A percentile compares a stretch with the other conserved stretches of the same genome.
These are phyloP conservation scores for Populus alba DNA, from an alignment of 345 rosid genomes.

Conservation along the genomic window DNA sequence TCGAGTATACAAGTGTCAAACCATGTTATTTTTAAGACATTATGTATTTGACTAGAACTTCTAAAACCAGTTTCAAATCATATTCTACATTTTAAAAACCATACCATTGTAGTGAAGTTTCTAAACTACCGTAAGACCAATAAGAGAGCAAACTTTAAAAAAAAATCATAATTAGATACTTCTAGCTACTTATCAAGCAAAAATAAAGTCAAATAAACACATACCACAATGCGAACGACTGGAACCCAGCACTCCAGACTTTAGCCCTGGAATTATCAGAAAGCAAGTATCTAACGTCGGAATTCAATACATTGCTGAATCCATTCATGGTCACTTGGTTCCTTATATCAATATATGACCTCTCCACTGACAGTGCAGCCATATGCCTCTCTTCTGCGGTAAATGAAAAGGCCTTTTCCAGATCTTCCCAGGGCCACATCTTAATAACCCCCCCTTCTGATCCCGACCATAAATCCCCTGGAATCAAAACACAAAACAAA, in stretches of 20 bases:
- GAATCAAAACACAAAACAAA: neutral
- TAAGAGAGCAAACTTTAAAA: neutral
- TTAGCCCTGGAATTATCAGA: conserved; percentile 70
- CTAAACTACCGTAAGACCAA: neutral
- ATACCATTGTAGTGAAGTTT: neutral
- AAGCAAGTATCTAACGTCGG: conserved; percentile 68
- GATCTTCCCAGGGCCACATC: conserved; percentile 96
- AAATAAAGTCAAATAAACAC: conserved; percentile 15
- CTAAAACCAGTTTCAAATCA: neutral
- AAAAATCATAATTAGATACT: neutral
- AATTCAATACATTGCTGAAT: conserved; percentile 37
- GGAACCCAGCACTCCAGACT: conserved; percentile 81
- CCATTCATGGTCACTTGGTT: conserved; percentile 81
- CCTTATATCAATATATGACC: conserved; percentile 86
- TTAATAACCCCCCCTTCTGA: conserved; percentile 76
- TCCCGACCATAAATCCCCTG: conserved; percentile 97
- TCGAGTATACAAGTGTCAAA: neutral
- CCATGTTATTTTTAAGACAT: neutral
- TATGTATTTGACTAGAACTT: neutral
- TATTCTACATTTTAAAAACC: neutral
- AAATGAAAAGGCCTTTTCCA: conserved; percentile 81
- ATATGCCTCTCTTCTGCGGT: conserved; percentile 77
- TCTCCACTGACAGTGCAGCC: conserved; percentile 87
- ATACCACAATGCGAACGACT: conserved; percentile 80
- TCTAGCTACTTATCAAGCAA: neutral